A percentile compares a stretch with the other conserved stretches of the same genome.
phyloP scores from a whole-genome alignment of 2,329 filamentous ascomycete genomes.

The Aspergillus candidus region DNA sequence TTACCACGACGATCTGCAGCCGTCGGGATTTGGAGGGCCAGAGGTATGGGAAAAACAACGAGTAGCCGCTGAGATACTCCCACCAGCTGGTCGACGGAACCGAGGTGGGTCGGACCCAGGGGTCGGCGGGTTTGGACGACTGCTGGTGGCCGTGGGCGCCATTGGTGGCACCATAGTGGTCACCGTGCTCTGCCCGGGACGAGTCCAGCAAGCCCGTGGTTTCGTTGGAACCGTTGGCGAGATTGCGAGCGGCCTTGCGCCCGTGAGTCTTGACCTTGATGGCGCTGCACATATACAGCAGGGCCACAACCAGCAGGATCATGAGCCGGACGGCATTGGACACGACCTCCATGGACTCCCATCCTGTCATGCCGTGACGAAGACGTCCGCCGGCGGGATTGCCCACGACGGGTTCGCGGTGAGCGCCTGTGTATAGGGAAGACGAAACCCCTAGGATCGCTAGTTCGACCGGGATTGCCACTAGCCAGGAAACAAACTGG shows the following conservation, averaged over 20 bases:
- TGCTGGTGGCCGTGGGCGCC: conserved; percentile 31
- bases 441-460: conserved; percentile 65
- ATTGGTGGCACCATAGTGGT: conserved; percentile 47
- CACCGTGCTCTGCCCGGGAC: conserved; percentile 41
- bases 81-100: conserved; percentile 87
- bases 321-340: conserved; percentile 64
- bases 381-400: conserved; percentile 41
- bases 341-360: conserved; percentile 38
- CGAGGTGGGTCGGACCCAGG: conserved; percentile 84
- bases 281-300: conserved; percentile 52
- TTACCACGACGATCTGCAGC: conserved; percentile 70
- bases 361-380: conserved; percentile 34
- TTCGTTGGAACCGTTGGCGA: conserved; percentile 38
- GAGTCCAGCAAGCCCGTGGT: conserved; percentile 38
- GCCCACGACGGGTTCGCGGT: conserved; percentile 56
- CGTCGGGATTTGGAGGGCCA: conserved; percentile 79
- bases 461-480: conserved; percentile 67
- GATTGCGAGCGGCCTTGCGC: conserved; percentile 21
- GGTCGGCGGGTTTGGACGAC: conserved; percentile 50
- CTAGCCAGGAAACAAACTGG: conserved; percentile 72
- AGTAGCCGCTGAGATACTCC: conserved; percentile 90
- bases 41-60: conserved; percentile 89
- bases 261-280: conserved; percentile 42
- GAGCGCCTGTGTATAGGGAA: conserved; percentile 60
- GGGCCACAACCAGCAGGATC: conserved; percentile 55